Evolutionary conservation across 176 grass and related monocot species (phyloP).

Genomic region (Aegilops speltoides): DNA sequence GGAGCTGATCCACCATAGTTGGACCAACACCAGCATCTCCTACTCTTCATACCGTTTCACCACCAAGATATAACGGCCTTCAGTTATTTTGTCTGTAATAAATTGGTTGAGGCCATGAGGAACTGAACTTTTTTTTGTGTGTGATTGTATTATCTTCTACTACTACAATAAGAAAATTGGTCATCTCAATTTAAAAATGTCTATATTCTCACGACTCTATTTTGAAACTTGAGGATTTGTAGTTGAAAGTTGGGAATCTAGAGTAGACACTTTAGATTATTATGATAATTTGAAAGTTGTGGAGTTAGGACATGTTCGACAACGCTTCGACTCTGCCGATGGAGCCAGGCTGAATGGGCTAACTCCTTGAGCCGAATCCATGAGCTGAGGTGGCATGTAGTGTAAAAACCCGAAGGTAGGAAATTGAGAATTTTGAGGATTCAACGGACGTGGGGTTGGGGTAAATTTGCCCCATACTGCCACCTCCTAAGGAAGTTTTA

Average conservation of each 20-base stretch:
- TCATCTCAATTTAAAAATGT: background rate
- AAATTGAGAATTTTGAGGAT: too few species aligned
- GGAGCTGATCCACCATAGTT: constrained; percentile 71
- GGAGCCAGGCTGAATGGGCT: too few species aligned
- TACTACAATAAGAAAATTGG: background rate
- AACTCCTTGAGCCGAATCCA: too few species aligned
- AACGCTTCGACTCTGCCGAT: too few species aligned
- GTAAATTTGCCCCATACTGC: too few species aligned
- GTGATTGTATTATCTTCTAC: background rate
- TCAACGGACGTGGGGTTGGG: too few species aligned
- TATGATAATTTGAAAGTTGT: background rate
- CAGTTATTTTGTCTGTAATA: background rate
- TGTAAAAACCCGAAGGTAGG: too few species aligned
- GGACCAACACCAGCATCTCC: constrained; percentile 56
- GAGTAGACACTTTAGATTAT: background rate
- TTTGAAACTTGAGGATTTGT: background rate
- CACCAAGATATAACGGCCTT: background rate
- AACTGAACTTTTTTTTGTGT: background rate
- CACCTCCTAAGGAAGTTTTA: too few species aligned
- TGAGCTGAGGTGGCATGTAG: too few species aligned
- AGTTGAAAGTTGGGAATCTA: background rate
- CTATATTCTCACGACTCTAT: background rate
- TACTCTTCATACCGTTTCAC: constrained; percentile 71
- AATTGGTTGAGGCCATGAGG: background rate
- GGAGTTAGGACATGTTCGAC: background rate